These are phyloP conservation scores for Psilocybe subaeruginosa DNA, from an alignment of 768 basidiomycete genomes.

Conservation along the genomic window DNA sequence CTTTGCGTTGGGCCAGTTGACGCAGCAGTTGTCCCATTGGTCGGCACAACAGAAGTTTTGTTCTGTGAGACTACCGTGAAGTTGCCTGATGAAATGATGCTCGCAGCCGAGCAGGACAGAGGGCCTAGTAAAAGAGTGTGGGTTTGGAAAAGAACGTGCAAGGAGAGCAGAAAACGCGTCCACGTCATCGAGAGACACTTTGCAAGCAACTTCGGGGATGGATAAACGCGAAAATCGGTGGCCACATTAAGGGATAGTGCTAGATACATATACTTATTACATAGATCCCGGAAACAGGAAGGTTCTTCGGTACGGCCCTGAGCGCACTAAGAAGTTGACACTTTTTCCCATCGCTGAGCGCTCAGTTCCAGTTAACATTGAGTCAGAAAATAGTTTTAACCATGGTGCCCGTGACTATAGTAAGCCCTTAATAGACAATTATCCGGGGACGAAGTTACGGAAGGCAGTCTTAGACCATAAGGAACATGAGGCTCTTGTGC, in stretches of 20 bases:
- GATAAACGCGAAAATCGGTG: conserved; percentile 10
- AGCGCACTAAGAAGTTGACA: neutral
- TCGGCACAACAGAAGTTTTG: neutral
- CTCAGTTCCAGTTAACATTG: neutral
- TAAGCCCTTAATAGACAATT: neutral
- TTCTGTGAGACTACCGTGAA: neutral
- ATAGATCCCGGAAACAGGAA: neutral
- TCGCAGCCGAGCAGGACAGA: conserved; percentile 5
- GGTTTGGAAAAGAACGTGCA: conserved; percentile 17
- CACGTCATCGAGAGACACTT: conserved; percentile 12
- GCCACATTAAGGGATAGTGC: conserved; percentile 4
- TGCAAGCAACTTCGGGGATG: conserved; percentile 3
- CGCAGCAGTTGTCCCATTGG: conserved; percentile 2
- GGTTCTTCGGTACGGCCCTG: neutral
- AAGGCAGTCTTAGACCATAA: neutral
- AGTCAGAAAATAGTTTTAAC: neutral
- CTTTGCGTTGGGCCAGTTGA: neutral
- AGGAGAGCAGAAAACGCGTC: conserved; percentile 16
- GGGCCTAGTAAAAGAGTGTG: conserved; percentile 16
- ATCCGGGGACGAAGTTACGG: neutral
- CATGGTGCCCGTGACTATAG: neutral
- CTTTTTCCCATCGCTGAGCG: neutral
- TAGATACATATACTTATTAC: conserved; percentile 10
- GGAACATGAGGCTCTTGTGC: neutral
- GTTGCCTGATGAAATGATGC: neutral